These are phyloP conservation scores for Curvularia eragrostidis DNA, from an alignment of 2,329 filamentous ascomycete genomes.

Conservation along the genomic window DNA sequence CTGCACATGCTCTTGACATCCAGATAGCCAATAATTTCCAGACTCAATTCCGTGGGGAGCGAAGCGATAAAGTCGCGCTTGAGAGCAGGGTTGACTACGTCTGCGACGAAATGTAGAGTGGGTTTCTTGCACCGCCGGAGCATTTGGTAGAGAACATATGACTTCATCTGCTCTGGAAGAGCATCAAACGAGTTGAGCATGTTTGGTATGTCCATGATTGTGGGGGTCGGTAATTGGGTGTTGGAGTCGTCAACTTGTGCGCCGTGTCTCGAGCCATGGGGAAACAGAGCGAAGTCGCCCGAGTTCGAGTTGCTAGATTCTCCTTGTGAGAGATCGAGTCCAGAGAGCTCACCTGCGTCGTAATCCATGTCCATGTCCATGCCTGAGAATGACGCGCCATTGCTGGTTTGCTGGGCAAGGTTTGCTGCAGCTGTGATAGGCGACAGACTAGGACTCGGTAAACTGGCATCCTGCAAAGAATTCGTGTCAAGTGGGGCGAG, in stretches of 20 bases:
- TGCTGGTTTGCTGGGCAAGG: constrained; percentile 50
- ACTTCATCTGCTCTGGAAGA: constrained; percentile 90
- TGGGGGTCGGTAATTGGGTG: constrained; percentile 48
- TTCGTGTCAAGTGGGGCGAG: constrained; percentile 69
- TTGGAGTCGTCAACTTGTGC: constrained; percentile 37
- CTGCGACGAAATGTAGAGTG: constrained; percentile 86
- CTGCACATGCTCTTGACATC: constrained; percentile 85
- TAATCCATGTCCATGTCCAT: constrained; percentile 41
- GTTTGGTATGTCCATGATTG: constrained; percentile 77
- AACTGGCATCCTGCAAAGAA: constrained; percentile 82
- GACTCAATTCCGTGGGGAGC: constrained; percentile 83
- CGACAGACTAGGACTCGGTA: constrained; percentile 93
- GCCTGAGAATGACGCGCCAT: constrained; percentile 33
- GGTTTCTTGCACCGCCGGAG: constrained; percentile 85
- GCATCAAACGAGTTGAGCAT: constrained; percentile 91
- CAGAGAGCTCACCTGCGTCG: constrained; percentile 47
- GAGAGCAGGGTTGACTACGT: constrained; percentile 89
- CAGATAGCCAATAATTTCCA: constrained; percentile 87
- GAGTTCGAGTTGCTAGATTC: constrained; percentile 20
- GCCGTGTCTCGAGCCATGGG: constrained; percentile 21
- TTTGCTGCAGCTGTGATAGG: constrained; percentile 83
- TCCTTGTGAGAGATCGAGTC: constrained; percentile 43
- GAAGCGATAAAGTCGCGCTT: constrained; percentile 92
- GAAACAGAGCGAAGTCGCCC: constrained; percentile 25
- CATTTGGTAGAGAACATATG: constrained; percentile 96